Percentiles rank a stretch among this genome's conserved stretches.
Conservation (phyloP, 345 rosid genomes). For the Murraya koenigii region DNA sequence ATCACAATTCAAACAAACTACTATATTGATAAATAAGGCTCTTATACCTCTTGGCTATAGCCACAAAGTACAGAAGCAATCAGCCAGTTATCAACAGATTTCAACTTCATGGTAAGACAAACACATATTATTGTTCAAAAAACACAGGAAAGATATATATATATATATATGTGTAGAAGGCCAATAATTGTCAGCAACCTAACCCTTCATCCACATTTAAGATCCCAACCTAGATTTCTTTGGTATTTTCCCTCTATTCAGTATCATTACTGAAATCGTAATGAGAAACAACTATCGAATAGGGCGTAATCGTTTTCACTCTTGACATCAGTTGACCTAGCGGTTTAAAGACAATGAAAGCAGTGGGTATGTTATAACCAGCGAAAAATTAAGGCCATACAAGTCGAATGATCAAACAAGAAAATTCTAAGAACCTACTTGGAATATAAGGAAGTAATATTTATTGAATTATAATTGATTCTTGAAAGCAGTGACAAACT, state of each 20-base stretch:
- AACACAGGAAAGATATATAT: not conserved
- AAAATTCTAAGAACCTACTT: not conserved
- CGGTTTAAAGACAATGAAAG: not conserved
- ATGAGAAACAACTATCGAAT: not conserved
- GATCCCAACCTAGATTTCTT: not conserved
- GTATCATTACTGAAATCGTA: not conserved
- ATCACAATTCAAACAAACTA: not conserved
- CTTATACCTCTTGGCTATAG: not conserved
- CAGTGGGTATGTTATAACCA: not conserved
- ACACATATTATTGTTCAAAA: not conserved
- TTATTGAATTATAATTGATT: not conserved
- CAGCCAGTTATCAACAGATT: not conserved
- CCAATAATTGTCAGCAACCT: not conserved
- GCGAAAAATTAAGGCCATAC: not conserved
- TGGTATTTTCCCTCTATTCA: not conserved
- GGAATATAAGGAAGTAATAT: not conserved
- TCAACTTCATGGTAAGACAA: not conserved
- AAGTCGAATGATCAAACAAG: not conserved
- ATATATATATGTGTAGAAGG: too few relatives aligned
- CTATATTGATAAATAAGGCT: not conserved
- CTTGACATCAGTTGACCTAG: not conserved
- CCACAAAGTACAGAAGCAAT: not conserved
- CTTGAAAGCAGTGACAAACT: not conserved
- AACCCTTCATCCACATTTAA: not conserved
- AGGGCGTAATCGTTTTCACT: not conserved